phyloP scores from a whole-genome alignment of 2,329 filamentous ascomycete species.

The Diplodia seriata region DNA sequence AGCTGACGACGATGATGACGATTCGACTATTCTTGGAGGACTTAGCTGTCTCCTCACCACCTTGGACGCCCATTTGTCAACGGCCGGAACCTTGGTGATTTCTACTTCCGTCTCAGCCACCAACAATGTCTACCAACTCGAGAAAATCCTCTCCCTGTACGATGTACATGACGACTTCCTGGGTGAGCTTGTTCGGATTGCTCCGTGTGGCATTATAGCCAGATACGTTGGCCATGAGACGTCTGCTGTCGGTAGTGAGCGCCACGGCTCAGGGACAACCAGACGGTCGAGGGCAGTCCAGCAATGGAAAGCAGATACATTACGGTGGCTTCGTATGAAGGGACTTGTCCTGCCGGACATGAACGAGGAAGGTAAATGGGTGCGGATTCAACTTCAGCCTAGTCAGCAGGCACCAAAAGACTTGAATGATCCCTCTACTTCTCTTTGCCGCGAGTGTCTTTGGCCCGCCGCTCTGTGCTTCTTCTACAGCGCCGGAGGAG shows the following conservation, averaged over 20 bases:
- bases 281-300: conserved; percentile 14
- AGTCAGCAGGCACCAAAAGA: conserved; percentile 14
- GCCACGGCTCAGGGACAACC: neutral
- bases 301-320: conserved; percentile 44
- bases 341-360: conserved; percentile 43
- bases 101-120: conserved; percentile 30
- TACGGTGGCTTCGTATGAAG: conserved; percentile 46
- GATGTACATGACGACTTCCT: conserved; percentile 22
- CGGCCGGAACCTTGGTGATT: conserved; percentile 34
- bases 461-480: conserved; percentile 48
- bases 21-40: conserved; percentile 3
- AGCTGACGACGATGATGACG: conserved; percentile 29
- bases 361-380: conserved; percentile 35
- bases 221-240: conserved; percentile 27
- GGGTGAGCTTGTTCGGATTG: conserved; percentile 29
- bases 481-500: neutral
- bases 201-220: conserved; percentile 29
- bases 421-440: neutral
- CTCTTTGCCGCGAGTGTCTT: conserved; percentile 38
- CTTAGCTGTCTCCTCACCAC: conserved; percentile 13
- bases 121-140: conserved; percentile 23
- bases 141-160: conserved; percentile 11
- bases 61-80: conserved; percentile 33
- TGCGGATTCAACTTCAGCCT: conserved; percentile 29
- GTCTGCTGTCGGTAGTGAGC: conserved; percentile 11